Conservation (phyloP, 257 asterid genomes). For the Petunia secreta region DNA sequence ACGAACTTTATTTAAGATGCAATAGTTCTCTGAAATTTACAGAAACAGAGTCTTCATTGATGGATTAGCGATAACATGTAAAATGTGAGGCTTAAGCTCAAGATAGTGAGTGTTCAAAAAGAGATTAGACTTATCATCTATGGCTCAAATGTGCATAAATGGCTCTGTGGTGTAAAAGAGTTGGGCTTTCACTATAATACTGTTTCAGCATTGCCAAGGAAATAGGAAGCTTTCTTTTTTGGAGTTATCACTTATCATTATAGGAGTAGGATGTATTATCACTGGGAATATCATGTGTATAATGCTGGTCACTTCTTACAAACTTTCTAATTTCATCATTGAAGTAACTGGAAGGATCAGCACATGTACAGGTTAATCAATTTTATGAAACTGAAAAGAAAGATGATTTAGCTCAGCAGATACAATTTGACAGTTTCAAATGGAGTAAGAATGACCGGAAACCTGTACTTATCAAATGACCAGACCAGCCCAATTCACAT, state of each 20-base stretch:
- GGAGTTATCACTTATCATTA: neutral
- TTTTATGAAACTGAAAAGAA: neutral
- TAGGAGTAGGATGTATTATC: neutral
- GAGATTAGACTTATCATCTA: neutral
- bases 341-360: neutral
- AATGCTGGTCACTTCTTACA: neutral
- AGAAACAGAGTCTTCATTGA: neutral
- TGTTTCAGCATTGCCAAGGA: neutral
- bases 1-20: neutral
- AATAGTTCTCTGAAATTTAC: neutral
- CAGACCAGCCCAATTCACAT: conserved; percentile 8
- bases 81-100: neutral
- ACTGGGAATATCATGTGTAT: neutral
- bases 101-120: neutral
- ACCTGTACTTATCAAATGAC: neutral
- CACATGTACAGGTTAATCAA: neutral
- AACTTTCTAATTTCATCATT: conserved; percentile 8
- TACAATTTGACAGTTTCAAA: neutral
- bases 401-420: neutral
- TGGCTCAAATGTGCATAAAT: neutral
- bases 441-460: neutral
- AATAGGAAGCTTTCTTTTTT: conserved; percentile 2
- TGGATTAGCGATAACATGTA: neutral
- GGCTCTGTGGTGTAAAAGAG: neutral
- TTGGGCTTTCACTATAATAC: neutral